Base-by-base conservation (phyloP, 2,329 filamentous ascomycete genomes). In the Fusarium guadeloupense region DNA sequence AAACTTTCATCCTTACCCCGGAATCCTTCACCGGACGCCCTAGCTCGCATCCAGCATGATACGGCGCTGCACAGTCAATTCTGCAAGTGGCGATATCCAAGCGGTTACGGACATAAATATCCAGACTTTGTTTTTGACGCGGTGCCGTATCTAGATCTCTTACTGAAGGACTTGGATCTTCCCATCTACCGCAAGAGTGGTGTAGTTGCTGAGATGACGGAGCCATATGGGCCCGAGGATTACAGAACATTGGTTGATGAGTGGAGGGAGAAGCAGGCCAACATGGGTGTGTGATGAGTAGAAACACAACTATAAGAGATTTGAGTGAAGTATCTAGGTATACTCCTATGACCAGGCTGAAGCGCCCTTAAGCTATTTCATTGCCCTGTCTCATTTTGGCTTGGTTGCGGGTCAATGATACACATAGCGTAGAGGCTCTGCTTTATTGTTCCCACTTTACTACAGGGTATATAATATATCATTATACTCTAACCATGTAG, bases 41-140 rank as follows among this genome's bases (percentile, higher is more conserved):
- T 87, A 10, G 74, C 76, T 4, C 56, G 71, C 40, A 62, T 84
- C 16, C 76, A 73, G 47, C 80, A 81, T 59, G 82, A 89, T 64
- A 85, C 88, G 0, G 81, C 87, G 20, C 76, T 92, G 40, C 81
- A 89, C 69, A 86, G 83, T 17, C 85, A 89, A 31, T 94, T 89
- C 71, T 88, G 88, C 5, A 85, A 82, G 62, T 89, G 88, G 83
- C 81, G 90, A 21, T 90, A 90, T 66, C 85, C 88, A 1, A 81
- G 78, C 4, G 89, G 89, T 0, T 87, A 85, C 68, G 89, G 89
- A 1, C 79, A 77, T 33, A 81, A 79, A 69, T 80, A 83, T 54
- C 88, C 88, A 0, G 89, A 91, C 71, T 88, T 93, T 62, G 87
- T 91, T 16, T 93, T 94, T 69, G 91, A 95, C 72, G 83, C 83